Conservation (phyloP, 352 stramenopile species). For the Phytopythium helicoides region DNA sequence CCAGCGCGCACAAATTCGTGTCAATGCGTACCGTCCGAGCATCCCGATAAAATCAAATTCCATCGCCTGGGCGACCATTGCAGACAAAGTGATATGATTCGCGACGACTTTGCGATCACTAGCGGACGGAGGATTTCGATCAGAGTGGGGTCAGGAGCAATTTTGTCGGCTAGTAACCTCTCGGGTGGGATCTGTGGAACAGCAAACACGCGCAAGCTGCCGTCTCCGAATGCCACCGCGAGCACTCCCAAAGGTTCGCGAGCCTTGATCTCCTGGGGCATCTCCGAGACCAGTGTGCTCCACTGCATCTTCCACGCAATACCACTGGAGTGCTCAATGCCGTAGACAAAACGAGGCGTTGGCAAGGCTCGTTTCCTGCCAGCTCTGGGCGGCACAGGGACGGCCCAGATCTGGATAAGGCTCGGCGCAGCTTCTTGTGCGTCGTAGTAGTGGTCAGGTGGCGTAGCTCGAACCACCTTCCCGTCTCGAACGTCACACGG, state of each 20-base stretch:
- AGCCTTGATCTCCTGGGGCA: constrained; percentile 17
- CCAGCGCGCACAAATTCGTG: no score
- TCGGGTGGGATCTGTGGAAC: constrained; percentile 44
- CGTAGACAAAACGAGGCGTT: constrained; percentile 52
- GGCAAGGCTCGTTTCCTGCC: neutral
- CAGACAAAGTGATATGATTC: constrained; percentile 62
- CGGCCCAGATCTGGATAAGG: constrained; percentile 79
- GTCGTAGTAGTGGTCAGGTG: constrained; percentile 79
- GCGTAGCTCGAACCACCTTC: constrained; percentile 57
- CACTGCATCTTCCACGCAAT: constrained; percentile 84
- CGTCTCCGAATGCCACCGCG: constrained; percentile 73
- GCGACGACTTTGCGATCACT: constrained; percentile 33
- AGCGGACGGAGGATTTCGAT: constrained; percentile 47
- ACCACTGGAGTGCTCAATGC: constrained; percentile 71
- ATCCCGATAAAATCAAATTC: constrained; percentile 25
- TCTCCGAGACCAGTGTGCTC: constrained; percentile 50
- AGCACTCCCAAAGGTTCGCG: constrained; percentile 54
- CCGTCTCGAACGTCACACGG: constrained; percentile 59
- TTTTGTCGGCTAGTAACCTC: constrained; percentile 19
- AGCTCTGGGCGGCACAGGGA: constrained; percentile 29
- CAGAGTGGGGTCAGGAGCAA: constrained; percentile 1
- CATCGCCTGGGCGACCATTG: constrained; percentile 73
- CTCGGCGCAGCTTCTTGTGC: constrained; percentile 39
- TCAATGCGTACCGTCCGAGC: neutral
- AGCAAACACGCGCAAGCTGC: constrained; percentile 66